A percentile compares a stretch with the other conserved stretches of the same genome.
These are phyloP conservation scores for Centella asiatica DNA, from an alignment of 129 eudicot genomes.

Conservation along the genomic window DNA sequence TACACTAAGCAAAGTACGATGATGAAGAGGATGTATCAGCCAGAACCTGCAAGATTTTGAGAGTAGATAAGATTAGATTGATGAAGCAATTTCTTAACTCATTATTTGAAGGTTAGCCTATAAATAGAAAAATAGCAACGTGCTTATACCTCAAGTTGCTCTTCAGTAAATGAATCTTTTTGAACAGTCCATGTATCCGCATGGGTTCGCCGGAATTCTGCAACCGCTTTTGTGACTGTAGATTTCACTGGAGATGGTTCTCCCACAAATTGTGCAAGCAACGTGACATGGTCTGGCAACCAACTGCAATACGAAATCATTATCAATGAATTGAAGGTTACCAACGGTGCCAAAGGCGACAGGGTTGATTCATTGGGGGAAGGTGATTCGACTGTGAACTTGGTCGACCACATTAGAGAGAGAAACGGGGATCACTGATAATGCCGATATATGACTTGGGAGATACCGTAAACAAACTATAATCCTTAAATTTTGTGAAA, in stretches of 20 bases:
- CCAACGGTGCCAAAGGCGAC: too few species aligned
- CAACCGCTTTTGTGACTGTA: slow-evolving; percentile 95
- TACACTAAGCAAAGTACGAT: slow-evolving; percentile 82
- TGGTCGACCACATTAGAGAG: too few species aligned
- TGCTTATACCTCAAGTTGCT: slow-evolving; percentile 80
- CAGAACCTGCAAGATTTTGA: slow-evolving; percentile 61
- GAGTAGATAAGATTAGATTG: background rate
- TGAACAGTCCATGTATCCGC: slow-evolving; percentile 98
- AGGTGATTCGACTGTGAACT: too few species aligned
- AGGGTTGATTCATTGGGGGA: too few species aligned
- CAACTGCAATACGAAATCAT: too few species aligned
- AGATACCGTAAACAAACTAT: too few species aligned
- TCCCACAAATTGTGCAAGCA: slow-evolving; percentile 81
- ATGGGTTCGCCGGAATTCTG: slow-evolving; percentile 97
- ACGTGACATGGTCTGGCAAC: slow-evolving; percentile 96
- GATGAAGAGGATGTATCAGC: slow-evolving; percentile 97
- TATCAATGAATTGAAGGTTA: too few species aligned
- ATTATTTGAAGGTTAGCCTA: background rate
- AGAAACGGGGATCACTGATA: too few species aligned
- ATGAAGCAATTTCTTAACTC: background rate
- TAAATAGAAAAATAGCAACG: background rate
- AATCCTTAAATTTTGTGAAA: too few species aligned
- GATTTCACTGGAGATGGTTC: slow-evolving; percentile 93
- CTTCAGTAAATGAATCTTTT: slow-evolving; percentile 88
- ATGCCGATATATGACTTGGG: too few species aligned